Percentiles rank a stretch among this genome's conserved stretches.
Conservation (phyloP, 2,329 filamentous ascomycete species). For the Sporothrix sp. region DNA sequence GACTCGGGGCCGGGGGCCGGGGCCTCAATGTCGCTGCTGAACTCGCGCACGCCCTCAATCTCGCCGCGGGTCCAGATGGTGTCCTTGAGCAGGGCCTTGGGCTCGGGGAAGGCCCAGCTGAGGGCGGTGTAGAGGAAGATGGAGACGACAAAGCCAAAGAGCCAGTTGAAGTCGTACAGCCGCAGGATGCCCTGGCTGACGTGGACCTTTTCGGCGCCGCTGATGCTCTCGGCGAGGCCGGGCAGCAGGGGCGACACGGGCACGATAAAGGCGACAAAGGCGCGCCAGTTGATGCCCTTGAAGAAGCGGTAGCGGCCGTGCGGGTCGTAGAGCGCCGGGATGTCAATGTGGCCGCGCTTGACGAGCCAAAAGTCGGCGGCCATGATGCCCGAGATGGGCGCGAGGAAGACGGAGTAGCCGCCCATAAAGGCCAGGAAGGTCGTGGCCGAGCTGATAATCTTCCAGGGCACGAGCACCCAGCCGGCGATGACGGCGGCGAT, state of each 20-base stretch:
- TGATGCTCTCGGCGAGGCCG: conserved; percentile 22
- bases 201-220: conserved; percentile 12
- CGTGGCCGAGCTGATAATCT: conserved; percentile 49
- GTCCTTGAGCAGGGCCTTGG: conserved; percentile 36
- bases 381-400: conserved; percentile 33
- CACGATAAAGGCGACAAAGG: conserved; percentile 19
- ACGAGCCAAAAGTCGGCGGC: conserved; percentile 32
- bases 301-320: conserved; percentile 31
- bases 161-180: conserved; percentile 57
- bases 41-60: conserved; percentile 18
- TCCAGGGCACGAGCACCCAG: conserved; percentile 56
- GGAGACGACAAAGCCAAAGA: conserved; percentile 50
- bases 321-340: conserved; percentile 33
- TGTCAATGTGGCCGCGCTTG: conserved; percentile 29
- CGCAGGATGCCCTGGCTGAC: conserved; percentile 35
- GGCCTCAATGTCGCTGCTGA: conserved; percentile 18
- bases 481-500: conserved; percentile 46
- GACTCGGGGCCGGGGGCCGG: neutral
- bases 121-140: conserved; percentile 46
- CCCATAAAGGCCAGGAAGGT: conserved; percentile 57
- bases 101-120: conserved; percentile 37
- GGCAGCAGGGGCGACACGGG: conserved; percentile 25
- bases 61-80: conserved; percentile 29
- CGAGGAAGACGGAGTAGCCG: conserved; percentile 40
- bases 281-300: conserved; percentile 21